Percentiles rank a stretch among this genome's conserved stretches.
Conservation (phyloP, 305 asterid species). For the Fraxinus platypoda region DNA sequence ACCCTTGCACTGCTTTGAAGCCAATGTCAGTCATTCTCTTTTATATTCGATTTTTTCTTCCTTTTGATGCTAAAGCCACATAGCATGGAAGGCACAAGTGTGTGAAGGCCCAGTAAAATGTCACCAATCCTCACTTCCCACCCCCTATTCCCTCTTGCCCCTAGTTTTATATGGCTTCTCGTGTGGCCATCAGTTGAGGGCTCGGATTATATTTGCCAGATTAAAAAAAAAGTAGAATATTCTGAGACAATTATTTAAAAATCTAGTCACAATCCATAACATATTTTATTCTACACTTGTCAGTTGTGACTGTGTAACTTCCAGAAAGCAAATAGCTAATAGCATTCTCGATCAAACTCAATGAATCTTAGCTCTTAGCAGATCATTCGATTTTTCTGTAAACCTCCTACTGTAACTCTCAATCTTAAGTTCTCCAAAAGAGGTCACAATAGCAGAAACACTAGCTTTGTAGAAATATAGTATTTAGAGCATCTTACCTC, state of each 20-base stretch:
- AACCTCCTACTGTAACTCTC: not conserved
- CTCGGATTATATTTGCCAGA: not conserved
- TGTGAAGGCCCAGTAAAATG: not conserved
- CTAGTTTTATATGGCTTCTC: not conserved
- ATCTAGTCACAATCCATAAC: not conserved
- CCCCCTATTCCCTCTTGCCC: not conserved
- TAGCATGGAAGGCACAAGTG: not conserved
- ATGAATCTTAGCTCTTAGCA: not conserved
- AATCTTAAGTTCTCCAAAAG: conserved; percentile 7
- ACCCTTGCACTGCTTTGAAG: not conserved
- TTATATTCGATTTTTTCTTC: not conserved
- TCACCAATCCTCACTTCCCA: not conserved
- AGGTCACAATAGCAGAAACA: not conserved
- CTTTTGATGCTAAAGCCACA: not conserved
- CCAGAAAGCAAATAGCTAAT: not conserved
- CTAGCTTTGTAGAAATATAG: not conserved
- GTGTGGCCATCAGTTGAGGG: not conserved
- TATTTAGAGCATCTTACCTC: not conserved
- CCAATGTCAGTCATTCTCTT: not conserved
- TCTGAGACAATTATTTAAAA: not conserved
- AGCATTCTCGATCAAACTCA: not conserved
- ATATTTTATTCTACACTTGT: not conserved
- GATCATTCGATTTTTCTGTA: not conserved
- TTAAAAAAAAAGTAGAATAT: not conserved
- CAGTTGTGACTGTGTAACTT: not conserved